A percentile compares a stretch with the other conserved stretches of the same genome.
These are phyloP conservation scores for Trichosporon asahii DNA, from an alignment of 1,284 basidiomycete species.

Conservation along the genomic window DNA sequence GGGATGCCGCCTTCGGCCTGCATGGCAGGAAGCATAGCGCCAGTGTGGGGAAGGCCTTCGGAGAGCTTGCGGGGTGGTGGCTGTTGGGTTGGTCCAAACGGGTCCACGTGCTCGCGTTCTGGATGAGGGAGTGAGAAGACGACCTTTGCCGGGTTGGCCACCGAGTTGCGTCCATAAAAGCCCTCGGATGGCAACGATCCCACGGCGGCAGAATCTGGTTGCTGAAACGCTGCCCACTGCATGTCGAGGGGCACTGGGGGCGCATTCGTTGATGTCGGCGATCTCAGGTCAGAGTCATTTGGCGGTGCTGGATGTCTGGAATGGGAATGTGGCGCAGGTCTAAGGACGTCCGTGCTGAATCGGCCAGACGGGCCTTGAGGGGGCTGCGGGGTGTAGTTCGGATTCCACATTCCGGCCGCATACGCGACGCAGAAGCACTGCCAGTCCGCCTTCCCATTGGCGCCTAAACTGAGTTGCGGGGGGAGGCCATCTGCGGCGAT, in stretches of 20 bases:
- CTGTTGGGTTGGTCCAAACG: not conserved
- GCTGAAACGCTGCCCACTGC: not conserved
- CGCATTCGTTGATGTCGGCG: not conserved
- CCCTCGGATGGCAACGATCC: not conserved
- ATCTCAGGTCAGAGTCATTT: not conserved
- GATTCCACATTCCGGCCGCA: conserved; percentile 1
- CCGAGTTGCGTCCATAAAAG: not conserved
- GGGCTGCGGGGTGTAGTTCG: conserved; percentile 1
- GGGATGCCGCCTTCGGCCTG: not conserved
- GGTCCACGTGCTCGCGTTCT: not conserved
- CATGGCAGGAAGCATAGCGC: not conserved
- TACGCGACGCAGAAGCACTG: not conserved
- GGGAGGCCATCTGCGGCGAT: not conserved
- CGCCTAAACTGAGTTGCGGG: not conserved
- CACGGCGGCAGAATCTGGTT: not conserved
- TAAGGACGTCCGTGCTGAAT: not conserved
- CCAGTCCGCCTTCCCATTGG: not conserved
- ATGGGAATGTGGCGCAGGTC: not conserved
- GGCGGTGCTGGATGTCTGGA: not conserved
- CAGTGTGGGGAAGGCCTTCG: not conserved
- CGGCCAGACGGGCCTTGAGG: not conserved
- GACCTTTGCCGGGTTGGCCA: not conserved
- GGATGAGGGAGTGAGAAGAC: not conserved
- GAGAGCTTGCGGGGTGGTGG: not conserved
- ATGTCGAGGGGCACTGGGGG: not conserved